phyloP scores from a whole-genome alignment of 441 rosid species.

The Erodium texanum region DNA sequence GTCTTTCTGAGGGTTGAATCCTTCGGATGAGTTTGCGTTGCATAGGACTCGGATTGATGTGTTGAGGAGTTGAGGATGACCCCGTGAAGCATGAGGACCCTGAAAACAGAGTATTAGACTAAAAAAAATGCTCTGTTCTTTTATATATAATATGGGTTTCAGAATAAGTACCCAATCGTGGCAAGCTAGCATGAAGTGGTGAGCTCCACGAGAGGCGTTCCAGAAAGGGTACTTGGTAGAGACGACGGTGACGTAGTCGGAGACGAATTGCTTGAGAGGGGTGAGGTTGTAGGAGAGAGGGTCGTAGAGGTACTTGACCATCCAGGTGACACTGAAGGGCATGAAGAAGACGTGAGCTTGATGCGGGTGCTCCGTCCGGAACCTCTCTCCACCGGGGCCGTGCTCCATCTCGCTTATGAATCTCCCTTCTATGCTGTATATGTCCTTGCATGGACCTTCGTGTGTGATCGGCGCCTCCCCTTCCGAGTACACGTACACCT shows the following conservation, averaged over 20 bases:
- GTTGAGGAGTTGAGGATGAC: slow-evolving; percentile 37
- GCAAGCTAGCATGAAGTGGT: slow-evolving; percentile 74
- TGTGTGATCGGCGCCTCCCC: slow-evolving; percentile 82
- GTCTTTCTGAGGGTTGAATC: slow-evolving; percentile 67
- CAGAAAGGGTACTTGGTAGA: slow-evolving; percentile 52
- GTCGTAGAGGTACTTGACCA: slow-evolving; percentile 57
- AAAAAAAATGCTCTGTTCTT: too few species aligned
- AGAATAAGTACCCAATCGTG: slow-evolving; percentile 88
- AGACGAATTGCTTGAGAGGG: slow-evolving; percentile 48
- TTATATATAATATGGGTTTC: too few species aligned
- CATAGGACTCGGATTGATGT: slow-evolving; percentile 72
- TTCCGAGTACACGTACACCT: slow-evolving; percentile 80
- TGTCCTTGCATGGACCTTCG: slow-evolving; percentile 76
- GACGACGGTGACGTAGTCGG: slow-evolving; percentile 48
- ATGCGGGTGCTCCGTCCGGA: slow-evolving; percentile 42
- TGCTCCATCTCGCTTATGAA: slow-evolving; percentile 76
- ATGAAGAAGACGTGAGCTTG: slow-evolving; percentile 73
- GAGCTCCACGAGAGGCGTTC: slow-evolving; percentile 56
- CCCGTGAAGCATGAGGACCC: slow-evolving; percentile 73
- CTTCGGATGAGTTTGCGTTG: slow-evolving; percentile 90
- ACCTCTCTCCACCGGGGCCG: slow-evolving; percentile 23
- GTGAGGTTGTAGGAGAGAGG: slow-evolving; percentile 27
- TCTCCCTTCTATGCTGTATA: slow-evolving; percentile 78
- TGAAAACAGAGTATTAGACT: slow-evolving; percentile 13
- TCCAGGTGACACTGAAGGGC: slow-evolving; percentile 78